Evolutionary conservation across 805 yeast species (phyloP).

Genomic region (Ogataea degrootiae): DNA sequence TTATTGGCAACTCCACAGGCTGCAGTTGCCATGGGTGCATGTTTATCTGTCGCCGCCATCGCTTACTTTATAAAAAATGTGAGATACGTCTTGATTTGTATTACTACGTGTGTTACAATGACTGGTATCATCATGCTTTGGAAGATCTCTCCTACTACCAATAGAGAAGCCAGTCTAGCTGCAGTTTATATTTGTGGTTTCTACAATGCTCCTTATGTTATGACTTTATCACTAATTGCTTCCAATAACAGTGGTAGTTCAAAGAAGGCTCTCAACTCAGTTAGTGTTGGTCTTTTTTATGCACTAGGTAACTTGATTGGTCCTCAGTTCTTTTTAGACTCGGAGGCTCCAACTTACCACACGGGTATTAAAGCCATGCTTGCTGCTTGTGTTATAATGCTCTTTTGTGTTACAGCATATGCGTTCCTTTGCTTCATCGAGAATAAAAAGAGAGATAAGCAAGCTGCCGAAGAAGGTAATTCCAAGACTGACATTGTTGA

Average conservation of each 20-base stretch:
- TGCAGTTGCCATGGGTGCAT: constrained; percentile 32
- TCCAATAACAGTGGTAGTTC: constrained; percentile 60
- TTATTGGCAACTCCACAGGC: constrained; percentile 31
- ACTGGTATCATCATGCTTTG: constrained; percentile 29
- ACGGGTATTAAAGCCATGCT: constrained; percentile 51
- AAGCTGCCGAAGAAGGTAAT: constrained; percentile 20
- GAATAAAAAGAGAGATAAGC: constrained; percentile 43
- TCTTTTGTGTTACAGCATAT: constrained; percentile 12
- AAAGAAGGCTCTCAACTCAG: constrained; percentile 42
- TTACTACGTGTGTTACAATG: constrained; percentile 18
- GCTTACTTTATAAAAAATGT: constrained; percentile 18
- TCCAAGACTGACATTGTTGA: constrained; percentile 8
- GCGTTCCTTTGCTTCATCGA: constrained; percentile 29
- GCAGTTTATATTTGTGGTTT: constrained; percentile 22
- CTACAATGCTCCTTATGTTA: constrained; percentile 18
- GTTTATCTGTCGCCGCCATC: constrained; percentile 21
- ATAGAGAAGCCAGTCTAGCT: constrained; percentile 21
- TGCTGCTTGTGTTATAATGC: constrained; percentile 21
- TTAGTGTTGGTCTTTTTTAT: constrained; percentile 41
- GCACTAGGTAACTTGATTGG: constrained; percentile 57
- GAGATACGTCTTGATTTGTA: constrained; percentile 25
- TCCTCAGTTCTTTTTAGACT: constrained; percentile 54
- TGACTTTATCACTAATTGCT: constrained; percentile 22
- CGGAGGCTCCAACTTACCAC: constrained; percentile 47
- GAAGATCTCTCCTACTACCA: constrained; percentile 11